A percentile compares a stretch with the other conserved stretches of the same genome.
Conservation (phyloP, 176 grass and related monocot genomes). For the Rhynchospora tenuis region DNA sequence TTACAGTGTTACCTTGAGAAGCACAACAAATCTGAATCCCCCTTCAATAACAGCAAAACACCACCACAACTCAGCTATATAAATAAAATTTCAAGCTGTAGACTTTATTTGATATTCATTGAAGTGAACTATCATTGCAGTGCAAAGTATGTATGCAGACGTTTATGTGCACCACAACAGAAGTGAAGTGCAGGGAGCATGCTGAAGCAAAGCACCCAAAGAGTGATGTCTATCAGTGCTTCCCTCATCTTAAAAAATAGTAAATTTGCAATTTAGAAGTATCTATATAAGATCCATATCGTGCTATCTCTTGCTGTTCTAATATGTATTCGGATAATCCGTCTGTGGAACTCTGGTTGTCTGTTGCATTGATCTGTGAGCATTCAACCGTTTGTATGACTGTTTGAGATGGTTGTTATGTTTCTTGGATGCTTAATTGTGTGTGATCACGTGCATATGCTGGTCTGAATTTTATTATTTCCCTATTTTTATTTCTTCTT, state of each 20-base stretch:
- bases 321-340: slow-evolving; percentile 35
- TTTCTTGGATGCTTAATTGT: slow-evolving; percentile 31
- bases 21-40: not conserved
- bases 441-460: slow-evolving; percentile 23
- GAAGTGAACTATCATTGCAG: slow-evolving; percentile 33
- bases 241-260: slow-evolving; percentile 89
- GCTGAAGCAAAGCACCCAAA: slow-evolving; percentile 97
- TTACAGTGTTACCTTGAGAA: not conserved
- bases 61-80: not conserved
- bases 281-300: slow-evolving; percentile 39
- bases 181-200: slow-evolving; percentile 94
- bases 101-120: slow-evolving; percentile 5
- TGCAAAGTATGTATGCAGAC: slow-evolving; percentile 99
- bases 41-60: not conserved
- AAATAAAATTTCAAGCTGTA: not conserved
- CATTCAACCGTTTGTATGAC: slow-evolving; percentile 23
- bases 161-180: slow-evolving; percentile 98
- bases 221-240: slow-evolving; percentile 63
- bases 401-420: slow-evolving; percentile 32
- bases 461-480: not conserved
- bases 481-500: not conserved
- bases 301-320: slow-evolving; percentile 32
- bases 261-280: slow-evolving; percentile 26
- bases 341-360: slow-evolving; percentile 34
- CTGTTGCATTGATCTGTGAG: slow-evolving; percentile 35